phyloP scores from a whole-genome alignment of 768 basidiomycete species.

The Xanthoconium stramineum region DNA sequence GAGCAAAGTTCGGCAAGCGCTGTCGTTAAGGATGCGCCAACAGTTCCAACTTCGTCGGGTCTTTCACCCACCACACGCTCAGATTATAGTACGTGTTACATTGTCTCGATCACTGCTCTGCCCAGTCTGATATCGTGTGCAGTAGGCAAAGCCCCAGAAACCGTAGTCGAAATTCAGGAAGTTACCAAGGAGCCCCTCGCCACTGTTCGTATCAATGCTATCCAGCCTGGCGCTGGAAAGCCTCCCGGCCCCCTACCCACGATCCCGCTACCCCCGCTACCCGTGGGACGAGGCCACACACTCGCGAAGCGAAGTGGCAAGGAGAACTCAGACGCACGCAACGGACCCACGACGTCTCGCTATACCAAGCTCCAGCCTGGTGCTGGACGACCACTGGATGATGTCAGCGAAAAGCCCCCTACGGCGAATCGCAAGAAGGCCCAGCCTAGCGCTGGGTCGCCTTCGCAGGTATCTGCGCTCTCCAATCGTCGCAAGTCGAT shows the following conservation, averaged over 20 bases:
- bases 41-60: neutral
- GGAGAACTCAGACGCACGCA: conserved; percentile 11
- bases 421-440: conserved; percentile 4
- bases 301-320: conserved; percentile 7
- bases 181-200: conserved; percentile 1
- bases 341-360: conserved; percentile 3
- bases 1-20: neutral
- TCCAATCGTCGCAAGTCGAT: conserved; percentile 9
- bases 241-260: conserved; percentile 1
- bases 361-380: conserved; percentile 1
- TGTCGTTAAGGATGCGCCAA: neutral
- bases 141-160: conserved; percentile 1
- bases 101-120: neutral
- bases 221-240: conserved; percentile 8
- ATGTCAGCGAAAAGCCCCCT: neutral
- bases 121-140: neutral
- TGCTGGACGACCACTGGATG: neutral
- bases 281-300: conserved; percentile 1
- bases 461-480: conserved; percentile 3
- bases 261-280: conserved; percentile 3
- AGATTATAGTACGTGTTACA: conserved; percentile 4
- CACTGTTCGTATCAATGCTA: neutral
- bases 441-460: conserved; percentile 2
- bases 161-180: neutral
- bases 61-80: neutral